Conservation (phyloP, 169 alveolate genomes). For the Cryptosporidium xiaoi region DNA sequence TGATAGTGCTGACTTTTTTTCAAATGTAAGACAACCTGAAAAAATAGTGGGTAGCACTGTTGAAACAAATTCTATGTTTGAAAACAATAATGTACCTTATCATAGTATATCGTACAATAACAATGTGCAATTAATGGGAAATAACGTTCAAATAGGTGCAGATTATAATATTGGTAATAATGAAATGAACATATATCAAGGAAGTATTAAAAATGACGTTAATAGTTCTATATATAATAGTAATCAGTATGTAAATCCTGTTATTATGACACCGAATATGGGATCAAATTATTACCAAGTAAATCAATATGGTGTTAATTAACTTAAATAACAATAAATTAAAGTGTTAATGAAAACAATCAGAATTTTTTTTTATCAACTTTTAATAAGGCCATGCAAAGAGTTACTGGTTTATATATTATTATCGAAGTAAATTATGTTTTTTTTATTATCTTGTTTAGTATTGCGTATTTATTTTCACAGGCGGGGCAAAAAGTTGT, state of each 20-base stretch:
- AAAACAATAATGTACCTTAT: conserved; percentile 46
- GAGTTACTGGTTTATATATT: no score
- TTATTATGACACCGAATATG: not conserved
- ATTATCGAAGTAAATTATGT: no score
- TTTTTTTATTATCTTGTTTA: no score
- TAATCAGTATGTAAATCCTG: no score
- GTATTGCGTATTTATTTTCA: no score
- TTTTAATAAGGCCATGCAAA: no score
- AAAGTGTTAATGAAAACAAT: not conserved
- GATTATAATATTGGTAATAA: not conserved
- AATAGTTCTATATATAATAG: no score
- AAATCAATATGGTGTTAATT: conserved; percentile 21
- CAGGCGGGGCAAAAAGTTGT: no score
- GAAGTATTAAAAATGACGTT: not conserved
- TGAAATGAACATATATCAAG: not conserved
- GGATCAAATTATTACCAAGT: conserved; percentile 48
- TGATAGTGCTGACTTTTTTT: conserved; percentile 60
- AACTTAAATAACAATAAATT: no score
- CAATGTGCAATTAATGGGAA: not conserved
- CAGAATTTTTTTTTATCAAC: not conserved
- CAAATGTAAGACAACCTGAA: conserved; percentile 40
- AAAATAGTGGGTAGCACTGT: conserved; percentile 11
- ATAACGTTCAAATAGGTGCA: not conserved
- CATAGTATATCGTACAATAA: conserved; percentile 28
- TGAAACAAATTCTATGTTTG: conserved; percentile 8